phyloP scores from a whole-genome alignment of 108 stramenopile genomes.

The Ochromonas danica region DNA sequence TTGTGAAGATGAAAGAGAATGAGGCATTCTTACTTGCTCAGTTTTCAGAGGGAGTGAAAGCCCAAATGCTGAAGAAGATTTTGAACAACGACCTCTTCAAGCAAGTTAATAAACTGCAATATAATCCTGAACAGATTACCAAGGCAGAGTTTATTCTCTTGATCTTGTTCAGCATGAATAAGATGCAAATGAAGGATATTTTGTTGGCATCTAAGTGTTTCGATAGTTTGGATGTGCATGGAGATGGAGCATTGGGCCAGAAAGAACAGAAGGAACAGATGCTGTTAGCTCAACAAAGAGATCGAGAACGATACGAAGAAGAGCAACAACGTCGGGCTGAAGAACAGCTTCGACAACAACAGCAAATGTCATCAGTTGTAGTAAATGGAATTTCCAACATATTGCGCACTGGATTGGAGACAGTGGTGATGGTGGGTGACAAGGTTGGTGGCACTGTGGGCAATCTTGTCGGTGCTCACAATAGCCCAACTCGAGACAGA shows the following conservation, averaged over 20 bases:
- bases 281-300: neutral
- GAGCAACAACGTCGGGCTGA: neutral
- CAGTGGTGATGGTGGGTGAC: too few relatives aligned
- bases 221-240: conserved; percentile 20
- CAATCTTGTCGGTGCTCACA: too few relatives aligned
- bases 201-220: neutral
- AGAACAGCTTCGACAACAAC: neutral
- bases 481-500: too few relatives aligned
- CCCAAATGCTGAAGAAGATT: neutral
- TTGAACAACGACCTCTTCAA: conserved; percentile 30
- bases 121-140: neutral
- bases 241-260: neutral
- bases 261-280: conserved; percentile 4
- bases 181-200: conserved; percentile 32
- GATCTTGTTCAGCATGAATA: conserved; percentile 19
- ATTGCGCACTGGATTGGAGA: too few relatives aligned
- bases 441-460: too few relatives aligned
- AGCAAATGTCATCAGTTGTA: too few relatives aligned
- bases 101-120: neutral
- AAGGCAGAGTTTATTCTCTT: conserved; percentile 28
- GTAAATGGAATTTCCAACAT: too few relatives aligned
- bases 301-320: neutral
- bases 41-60: neutral
- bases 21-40: neutral
- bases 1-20: neutral